phyloP scores from a whole-genome alignment of 2,329 filamentous ascomycete species.

The Colletotrichum zoysiae region DNA sequence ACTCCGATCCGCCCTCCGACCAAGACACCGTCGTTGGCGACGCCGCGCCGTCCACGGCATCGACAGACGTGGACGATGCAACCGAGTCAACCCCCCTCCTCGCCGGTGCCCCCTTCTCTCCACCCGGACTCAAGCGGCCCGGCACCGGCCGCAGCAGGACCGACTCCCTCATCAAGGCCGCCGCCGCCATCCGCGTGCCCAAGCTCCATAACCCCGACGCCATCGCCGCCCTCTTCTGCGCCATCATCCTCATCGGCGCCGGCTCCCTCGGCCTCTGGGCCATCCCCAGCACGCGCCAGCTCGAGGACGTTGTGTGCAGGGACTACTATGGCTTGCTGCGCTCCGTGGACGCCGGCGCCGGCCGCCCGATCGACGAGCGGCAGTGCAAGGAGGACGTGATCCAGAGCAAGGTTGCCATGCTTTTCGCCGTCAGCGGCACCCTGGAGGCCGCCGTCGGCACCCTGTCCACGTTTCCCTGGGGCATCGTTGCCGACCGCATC shows the following conservation, averaged over 20 bases:
- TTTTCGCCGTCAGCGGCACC: conserved; percentile 50
- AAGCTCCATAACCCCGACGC: conserved; percentile 45
- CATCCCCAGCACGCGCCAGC: conserved; percentile 52
- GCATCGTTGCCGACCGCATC: conserved; percentile 53
- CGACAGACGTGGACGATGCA: background rate
- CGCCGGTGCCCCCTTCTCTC: background rate
- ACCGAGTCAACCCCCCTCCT: conserved; percentile 36
- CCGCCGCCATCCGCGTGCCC: conserved; percentile 41
- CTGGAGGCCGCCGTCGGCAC: conserved; percentile 49
- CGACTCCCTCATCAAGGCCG: conserved; percentile 29
- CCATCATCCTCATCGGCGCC: conserved; percentile 48
- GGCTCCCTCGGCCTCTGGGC: conserved; percentile 48
- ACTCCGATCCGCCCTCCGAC: conserved; percentile 12
- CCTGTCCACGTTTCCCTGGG: conserved; percentile 54
- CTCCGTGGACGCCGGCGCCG: conserved; percentile 34
- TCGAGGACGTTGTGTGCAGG: conserved; percentile 56
- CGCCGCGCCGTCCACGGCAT: conserved; percentile 6
- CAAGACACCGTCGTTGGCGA: conserved; percentile 17
- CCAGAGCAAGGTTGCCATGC: conserved; percentile 52
- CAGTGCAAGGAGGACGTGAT: conserved; percentile 54
- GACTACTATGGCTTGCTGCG: conserved; percentile 50
- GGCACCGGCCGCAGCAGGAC: conserved; percentile 17
- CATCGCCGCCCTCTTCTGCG: conserved; percentile 49
- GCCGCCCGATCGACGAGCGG: conserved; percentile 50
- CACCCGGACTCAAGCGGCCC: conserved; percentile 1